Conservation (phyloP, 768 basidiomycete species). For the Saitozyma podzolica region DNA sequence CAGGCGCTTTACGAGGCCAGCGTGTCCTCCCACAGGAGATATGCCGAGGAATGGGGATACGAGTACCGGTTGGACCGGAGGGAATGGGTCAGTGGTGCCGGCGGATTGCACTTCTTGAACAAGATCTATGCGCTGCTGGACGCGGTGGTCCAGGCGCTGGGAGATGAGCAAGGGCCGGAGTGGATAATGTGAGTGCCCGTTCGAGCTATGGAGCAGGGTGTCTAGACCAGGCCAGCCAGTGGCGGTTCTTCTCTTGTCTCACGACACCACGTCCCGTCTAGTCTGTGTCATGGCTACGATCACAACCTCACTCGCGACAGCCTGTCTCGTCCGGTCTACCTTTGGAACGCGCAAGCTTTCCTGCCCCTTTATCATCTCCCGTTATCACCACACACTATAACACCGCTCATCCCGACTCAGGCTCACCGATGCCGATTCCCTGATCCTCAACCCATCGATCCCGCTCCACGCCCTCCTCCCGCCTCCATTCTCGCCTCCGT, state of each 20-base stretch:
- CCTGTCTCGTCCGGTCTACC: too few species aligned
- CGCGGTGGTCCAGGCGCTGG: slow-evolving; percentile 7
- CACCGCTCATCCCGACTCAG: slow-evolving; percentile 2
- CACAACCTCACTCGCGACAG: too few species aligned
- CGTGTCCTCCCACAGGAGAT: background rate
- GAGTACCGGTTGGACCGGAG: background rate
- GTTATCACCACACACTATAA: too few species aligned
- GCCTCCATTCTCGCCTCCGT: background rate
- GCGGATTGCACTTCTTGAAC: background rate
- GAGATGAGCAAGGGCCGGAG: slow-evolving; percentile 9
- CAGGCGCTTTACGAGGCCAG: too few species aligned
- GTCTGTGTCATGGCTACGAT: too few species aligned
- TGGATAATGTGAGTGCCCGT: slow-evolving; percentile 21
- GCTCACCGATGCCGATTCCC: slow-evolving; percentile 19
- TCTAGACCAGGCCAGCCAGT: too few species aligned
- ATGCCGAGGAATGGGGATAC: background rate
- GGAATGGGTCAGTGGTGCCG: background rate
- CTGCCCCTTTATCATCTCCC: too few species aligned
- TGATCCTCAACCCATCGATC: slow-evolving; percentile 23
- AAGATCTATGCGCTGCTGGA: slow-evolving; percentile 16
- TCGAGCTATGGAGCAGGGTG: background rate
- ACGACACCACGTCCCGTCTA: too few species aligned
- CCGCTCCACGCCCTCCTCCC: slow-evolving; percentile 23
- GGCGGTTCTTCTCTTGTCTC: too few species aligned
- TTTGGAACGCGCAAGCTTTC: too few species aligned